phyloP scores from a whole-genome alignment of 2,329 filamentous ascomycete genomes.

The Trichoderma pleuroti region DNA sequence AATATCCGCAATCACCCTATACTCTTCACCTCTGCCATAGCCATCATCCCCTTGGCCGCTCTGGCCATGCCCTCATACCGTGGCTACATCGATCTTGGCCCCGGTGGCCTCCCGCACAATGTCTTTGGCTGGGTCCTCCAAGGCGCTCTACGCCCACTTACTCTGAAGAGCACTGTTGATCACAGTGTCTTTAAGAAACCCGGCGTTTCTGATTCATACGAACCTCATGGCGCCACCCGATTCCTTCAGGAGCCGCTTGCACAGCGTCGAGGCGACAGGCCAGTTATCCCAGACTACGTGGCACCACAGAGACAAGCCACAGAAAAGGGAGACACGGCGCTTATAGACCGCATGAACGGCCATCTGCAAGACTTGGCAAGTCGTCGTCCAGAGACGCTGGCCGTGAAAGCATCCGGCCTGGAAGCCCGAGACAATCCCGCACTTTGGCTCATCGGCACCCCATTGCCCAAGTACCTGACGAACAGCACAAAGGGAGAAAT shows the following conservation, averaged over 20 bases:
- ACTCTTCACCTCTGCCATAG: conserved; percentile 4
- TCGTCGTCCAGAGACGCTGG: not conserved
- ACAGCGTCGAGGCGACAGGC: conserved; percentile 27
- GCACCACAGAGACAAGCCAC: conserved; percentile 40
- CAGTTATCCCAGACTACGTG: conserved; percentile 34
- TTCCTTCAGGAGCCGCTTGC: conserved; percentile 24
- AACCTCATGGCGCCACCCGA: conserved; percentile 24
- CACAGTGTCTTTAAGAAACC: conserved; percentile 29
- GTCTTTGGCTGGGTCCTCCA: conserved; percentile 41
- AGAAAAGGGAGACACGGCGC: conserved; percentile 21
- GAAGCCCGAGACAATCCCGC: conserved; percentile 13
- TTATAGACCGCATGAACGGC: conserved; percentile 25
- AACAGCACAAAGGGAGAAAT: conserved; percentile 30
- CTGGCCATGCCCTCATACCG: conserved; percentile 35
- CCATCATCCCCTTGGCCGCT: conserved; percentile 9
- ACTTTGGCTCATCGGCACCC: conserved; percentile 9
- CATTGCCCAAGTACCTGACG: conserved; percentile 13
- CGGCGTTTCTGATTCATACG: conserved; percentile 26
- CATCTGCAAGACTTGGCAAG: conserved; percentile 25
- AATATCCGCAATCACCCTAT: conserved; percentile 1
- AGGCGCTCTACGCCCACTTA: conserved; percentile 31
- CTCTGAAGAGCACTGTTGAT: conserved; percentile 32
- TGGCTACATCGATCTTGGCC: conserved; percentile 41
- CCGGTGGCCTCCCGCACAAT: conserved; percentile 43
- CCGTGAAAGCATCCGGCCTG: not conserved